Evolutionary conservation across 2,329 filamentous ascomycete genomes (phyloP).

Genomic region (Onygena corvina): DNA sequence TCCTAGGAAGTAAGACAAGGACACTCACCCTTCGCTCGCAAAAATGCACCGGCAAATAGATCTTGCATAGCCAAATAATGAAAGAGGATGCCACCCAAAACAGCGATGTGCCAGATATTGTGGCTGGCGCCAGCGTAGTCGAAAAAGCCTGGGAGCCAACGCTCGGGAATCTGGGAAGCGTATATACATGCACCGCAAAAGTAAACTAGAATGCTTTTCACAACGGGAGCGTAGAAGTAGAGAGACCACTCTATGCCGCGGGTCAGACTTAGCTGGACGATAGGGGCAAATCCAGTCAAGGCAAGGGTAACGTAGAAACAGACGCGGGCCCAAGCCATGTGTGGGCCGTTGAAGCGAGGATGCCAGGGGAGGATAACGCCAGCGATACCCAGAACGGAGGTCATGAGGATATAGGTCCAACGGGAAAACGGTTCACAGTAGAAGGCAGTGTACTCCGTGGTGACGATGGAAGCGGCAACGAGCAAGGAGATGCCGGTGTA

Average conservation of each 20-base stretch:
- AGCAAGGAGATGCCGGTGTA: conserved; percentile 95
- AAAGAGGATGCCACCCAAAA: conserved; percentile 90
- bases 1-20: conserved; percentile 8
- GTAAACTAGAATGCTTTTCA: conserved; percentile 79
- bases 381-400: conserved; percentile 66
- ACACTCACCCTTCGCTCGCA: conserved; percentile 46
- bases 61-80: conserved; percentile 94
- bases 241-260: conserved; percentile 70
- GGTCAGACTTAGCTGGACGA: conserved; percentile 68
- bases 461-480: conserved; percentile 89
- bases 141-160: conserved; percentile 84
- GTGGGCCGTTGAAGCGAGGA: conserved; percentile 78
- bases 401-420: conserved; percentile 73
- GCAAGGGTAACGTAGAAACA: conserved; percentile 82
- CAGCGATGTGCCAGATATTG: conserved; percentile 94
- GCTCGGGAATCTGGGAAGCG: conserved; percentile 81
- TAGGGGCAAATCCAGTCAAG: conserved; percentile 75
- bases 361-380: conserved; percentile 94
- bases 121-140: conserved; percentile 93
- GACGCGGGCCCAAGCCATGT: conserved; percentile 89
- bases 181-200: conserved; percentile 74
- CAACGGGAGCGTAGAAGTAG: conserved; percentile 78
- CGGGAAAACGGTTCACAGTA: conserved; percentile 88
- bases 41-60: conserved; percentile 72
- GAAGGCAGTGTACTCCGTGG: conserved; percentile 95